These are phyloP conservation scores for Oidiodendron maius DNA, from an alignment of 495 filamentous ascomycete species.

Conservation along the genomic window DNA sequence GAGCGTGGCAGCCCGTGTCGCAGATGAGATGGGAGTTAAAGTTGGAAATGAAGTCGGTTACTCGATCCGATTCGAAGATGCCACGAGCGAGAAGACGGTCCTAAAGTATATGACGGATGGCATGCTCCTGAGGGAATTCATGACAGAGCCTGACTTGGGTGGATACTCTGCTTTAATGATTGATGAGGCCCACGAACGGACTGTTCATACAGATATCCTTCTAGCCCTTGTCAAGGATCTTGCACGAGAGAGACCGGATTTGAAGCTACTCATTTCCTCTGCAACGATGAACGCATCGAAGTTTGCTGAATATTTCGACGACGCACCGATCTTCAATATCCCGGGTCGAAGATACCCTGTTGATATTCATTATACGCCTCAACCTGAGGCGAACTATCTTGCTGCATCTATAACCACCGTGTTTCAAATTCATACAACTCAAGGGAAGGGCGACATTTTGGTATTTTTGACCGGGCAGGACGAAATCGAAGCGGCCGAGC, in stretches of 20 bases:
- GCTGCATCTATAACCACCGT: constrained; percentile 88
- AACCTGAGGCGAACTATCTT: constrained; percentile 92
- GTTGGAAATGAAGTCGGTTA: constrained; percentile 93
- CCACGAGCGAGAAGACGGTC: constrained; percentile 86
- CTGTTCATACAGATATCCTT: constrained; percentile 85
- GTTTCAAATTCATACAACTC: constrained; percentile 92
- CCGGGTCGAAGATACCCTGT: constrained; percentile 88
- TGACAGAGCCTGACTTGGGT: constrained; percentile 80
- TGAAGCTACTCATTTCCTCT: constrained; percentile 89
- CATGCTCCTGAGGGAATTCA: constrained; percentile 87
- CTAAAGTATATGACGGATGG: constrained; percentile 98
- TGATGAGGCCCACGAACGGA: constrained; percentile 95
- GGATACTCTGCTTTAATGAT: constrained; percentile 93
- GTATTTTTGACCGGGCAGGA: constrained; percentile 89
- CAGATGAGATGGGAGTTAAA: constrained; percentile 89
- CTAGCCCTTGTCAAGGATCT: constrained; percentile 91
- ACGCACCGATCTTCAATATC: constrained; percentile 93
- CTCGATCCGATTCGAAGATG: constrained; percentile 91
- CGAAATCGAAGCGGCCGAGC: constrained; percentile 81
- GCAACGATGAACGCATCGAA: constrained; percentile 95
- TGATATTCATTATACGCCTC: constrained; percentile 85
- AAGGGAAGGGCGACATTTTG: constrained; percentile 81
- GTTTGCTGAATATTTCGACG: constrained; percentile 88
- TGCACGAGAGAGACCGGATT: constrained; percentile 73
- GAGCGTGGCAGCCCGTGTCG: constrained; percentile 90